phyloP scores from a whole-genome alignment of 2,329 filamentous ascomycete species.

The Phialocephala sp. region DNA sequence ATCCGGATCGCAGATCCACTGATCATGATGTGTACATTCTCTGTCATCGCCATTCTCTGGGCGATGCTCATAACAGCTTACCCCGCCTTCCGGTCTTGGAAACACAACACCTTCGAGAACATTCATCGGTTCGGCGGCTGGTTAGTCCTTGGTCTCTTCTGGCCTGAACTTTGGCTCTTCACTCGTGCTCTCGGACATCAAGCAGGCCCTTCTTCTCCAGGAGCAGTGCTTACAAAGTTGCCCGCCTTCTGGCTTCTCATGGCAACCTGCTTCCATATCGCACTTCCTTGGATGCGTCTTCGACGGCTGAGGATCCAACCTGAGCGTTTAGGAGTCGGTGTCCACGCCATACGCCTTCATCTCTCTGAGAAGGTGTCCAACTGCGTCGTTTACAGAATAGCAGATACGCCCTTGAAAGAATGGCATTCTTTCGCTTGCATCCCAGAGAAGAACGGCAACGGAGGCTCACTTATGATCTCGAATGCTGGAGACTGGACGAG shows the following conservation, averaged over 20 bases:
- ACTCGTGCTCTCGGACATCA: slow-evolving; percentile 31
- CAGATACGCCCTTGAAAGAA: slow-evolving; percentile 56
- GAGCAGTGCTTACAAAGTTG: slow-evolving; percentile 30
- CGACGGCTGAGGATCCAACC: slow-evolving; percentile 57
- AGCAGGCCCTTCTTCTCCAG: slow-evolving; percentile 24
- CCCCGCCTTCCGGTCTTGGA: slow-evolving; percentile 54
- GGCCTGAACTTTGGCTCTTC: slow-evolving; percentile 53
- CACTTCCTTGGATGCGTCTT: slow-evolving; percentile 64
- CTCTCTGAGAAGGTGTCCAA: slow-evolving; percentile 53
- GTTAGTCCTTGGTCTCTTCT: slow-evolving; percentile 56
- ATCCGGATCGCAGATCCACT: slow-evolving; percentile 29
- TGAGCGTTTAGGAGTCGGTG: slow-evolving; percentile 58
- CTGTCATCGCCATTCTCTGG: slow-evolving; percentile 51
- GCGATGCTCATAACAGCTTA: slow-evolving; percentile 56
- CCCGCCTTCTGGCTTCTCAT: slow-evolving; percentile 64
- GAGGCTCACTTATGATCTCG: slow-evolving; percentile 61
- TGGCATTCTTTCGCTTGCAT: slow-evolving; percentile 66
- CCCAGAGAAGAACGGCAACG: slow-evolving; percentile 49
- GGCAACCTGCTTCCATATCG: slow-evolving; percentile 55
- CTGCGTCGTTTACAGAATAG: slow-evolving; percentile 52
- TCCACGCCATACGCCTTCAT: slow-evolving; percentile 62
- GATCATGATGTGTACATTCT: slow-evolving; percentile 32
- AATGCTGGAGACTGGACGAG: slow-evolving; percentile 65
- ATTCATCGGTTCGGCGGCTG: slow-evolving; percentile 63
- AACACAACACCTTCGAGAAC: slow-evolving; percentile 62